Percentiles rank a stretch among this genome's conserved stretches.
These are phyloP conservation scores for Boletus sp. DNA, from an alignment of 768 basidiomycete genomes.

Conservation along the genomic window DNA sequence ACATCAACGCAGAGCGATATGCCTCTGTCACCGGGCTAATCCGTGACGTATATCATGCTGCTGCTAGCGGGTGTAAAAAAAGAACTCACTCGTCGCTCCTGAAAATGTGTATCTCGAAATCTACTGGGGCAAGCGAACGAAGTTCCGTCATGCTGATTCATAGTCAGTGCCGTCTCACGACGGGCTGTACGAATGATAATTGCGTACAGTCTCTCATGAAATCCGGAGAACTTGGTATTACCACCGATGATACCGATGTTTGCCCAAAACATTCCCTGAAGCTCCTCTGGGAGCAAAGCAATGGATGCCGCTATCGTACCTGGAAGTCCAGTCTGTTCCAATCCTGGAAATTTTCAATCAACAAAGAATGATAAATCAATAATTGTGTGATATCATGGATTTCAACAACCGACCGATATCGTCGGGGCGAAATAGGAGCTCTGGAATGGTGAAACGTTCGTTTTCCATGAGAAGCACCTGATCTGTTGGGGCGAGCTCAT, in stretches of 20 bases:
- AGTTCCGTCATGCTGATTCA: slow-evolving; percentile 65
- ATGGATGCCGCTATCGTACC: slow-evolving; percentile 77
- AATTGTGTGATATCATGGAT: slow-evolving; percentile 7
- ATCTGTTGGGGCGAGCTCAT: slow-evolving; percentile 53
- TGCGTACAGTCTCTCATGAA: slow-evolving; percentile 73
- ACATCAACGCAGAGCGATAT: slow-evolving; percentile 58
- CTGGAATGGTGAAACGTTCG: slow-evolving; percentile 91
- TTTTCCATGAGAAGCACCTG: slow-evolving; percentile 85
- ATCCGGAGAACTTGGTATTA: slow-evolving; percentile 70
- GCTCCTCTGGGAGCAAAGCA: slow-evolving; percentile 67
- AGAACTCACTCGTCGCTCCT: slow-evolving; percentile 68
- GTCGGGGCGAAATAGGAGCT: slow-evolving; percentile 85
- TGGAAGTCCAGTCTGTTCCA: slow-evolving; percentile 80
- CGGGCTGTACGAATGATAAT: slow-evolving; percentile 13
- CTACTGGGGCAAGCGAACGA: slow-evolving; percentile 76
- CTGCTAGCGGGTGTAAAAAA: slow-evolving; percentile 7
- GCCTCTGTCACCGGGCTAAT: slow-evolving; percentile 64
- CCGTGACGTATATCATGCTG: slow-evolving; percentile 17
- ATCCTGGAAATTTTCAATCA: slow-evolving; percentile 42
- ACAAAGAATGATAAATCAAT: slow-evolving; percentile 6
- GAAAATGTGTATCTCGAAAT: slow-evolving; percentile 72
- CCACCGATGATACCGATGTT: slow-evolving; percentile 92
- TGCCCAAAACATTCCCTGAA: slow-evolving; percentile 94
- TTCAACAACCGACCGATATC: slow-evolving; percentile 68
- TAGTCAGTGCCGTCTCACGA: slow-evolving; percentile 13